Evolutionary conservation across 163 green algal species (phyloP).

Genomic region (Chlorella variabilis): DNA sequence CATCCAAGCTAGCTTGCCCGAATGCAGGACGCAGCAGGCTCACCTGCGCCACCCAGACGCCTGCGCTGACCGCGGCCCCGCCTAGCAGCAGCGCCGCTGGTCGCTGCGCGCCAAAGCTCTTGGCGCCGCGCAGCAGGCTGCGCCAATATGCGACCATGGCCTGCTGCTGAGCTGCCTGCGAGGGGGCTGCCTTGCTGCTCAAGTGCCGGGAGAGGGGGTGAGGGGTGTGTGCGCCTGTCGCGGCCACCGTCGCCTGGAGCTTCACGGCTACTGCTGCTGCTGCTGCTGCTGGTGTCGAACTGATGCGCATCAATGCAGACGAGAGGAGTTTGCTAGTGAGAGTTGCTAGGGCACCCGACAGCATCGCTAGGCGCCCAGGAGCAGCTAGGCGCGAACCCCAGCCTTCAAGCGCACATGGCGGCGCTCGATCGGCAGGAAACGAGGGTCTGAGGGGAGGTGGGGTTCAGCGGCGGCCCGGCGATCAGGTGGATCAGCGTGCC

Average conservation of each 20-base stretch:
- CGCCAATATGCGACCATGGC: slow-evolving; percentile 21
- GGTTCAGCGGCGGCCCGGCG: no score
- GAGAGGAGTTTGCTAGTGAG: background rate
- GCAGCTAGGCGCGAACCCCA: background rate
- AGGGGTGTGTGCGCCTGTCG: background rate
- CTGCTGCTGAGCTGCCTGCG: background rate
- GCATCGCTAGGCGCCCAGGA: no score
- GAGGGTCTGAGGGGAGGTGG: no score
- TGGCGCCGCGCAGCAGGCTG: slow-evolving; percentile 9
- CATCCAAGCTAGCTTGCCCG: no score
- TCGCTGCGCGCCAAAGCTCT: slow-evolving; percentile 5
- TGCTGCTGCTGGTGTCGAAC: background rate
- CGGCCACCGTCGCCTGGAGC: background rate
- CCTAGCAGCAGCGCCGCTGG: slow-evolving; percentile 24
- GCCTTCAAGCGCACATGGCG: background rate
- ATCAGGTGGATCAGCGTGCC: no score
- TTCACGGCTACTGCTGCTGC: background rate
- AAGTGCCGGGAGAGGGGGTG: background rate
- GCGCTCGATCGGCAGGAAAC: no score
- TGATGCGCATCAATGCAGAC: background rate
- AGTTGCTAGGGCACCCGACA: background rate
- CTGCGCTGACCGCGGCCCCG: slow-evolving; percentile 23
- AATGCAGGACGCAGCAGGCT: no score
- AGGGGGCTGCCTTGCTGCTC: background rate
- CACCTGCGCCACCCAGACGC: slow-evolving; percentile 39